These are phyloP conservation scores for Kuraishia cidri DNA, from an alignment of 805 yeast species.

Conservation along the genomic window DNA sequence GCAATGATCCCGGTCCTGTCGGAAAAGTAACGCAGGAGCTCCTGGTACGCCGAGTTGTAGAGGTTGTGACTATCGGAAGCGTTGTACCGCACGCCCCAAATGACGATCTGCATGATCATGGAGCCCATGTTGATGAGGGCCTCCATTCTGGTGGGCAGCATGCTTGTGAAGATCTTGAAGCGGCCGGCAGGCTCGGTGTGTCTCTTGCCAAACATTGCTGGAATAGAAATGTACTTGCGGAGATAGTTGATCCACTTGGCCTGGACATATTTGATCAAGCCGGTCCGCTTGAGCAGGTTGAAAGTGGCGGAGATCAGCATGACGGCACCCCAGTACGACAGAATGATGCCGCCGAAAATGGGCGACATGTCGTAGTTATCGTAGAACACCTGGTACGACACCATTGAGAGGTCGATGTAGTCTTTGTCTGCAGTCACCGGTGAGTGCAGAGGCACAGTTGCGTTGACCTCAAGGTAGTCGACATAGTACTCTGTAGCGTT, in stretches of 20 bases:
- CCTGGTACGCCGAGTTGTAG: constrained; percentile 9
- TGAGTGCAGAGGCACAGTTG: too few species aligned
- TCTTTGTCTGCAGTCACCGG: too few species aligned
- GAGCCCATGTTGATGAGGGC: constrained; percentile 8
- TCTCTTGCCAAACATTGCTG: constrained; percentile 9
- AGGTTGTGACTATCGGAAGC: constrained; percentile 6
- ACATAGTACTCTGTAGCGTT: too few species aligned
- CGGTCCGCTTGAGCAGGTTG: constrained; percentile 8
- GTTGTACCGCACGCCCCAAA: constrained; percentile 7
- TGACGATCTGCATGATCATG: constrained; percentile 5
- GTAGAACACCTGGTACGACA: constrained; percentile 11
- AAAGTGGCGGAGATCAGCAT: constrained; percentile 8
- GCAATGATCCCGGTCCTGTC: constrained; percentile 46
- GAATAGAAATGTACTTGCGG: constrained; percentile 11
- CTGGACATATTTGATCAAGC: constrained; percentile 4
- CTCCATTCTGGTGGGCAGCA: constrained; percentile 19
- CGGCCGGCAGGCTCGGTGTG: constrained; percentile 17
- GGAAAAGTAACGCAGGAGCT: constrained; percentile 27
- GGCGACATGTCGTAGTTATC: constrained; percentile 9
- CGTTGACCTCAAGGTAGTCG: too few species aligned
- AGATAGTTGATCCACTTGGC: constrained; percentile 6
- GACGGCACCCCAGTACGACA: constrained; percentile 12
- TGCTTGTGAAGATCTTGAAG: constrained; percentile 9
- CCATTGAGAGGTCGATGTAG: too few species aligned
- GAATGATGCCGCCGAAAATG: constrained; percentile 7